Base-by-base conservation (phyloP, 2,329 filamentous ascomycete genomes). In the Diplodia scrobiculata region DNA sequence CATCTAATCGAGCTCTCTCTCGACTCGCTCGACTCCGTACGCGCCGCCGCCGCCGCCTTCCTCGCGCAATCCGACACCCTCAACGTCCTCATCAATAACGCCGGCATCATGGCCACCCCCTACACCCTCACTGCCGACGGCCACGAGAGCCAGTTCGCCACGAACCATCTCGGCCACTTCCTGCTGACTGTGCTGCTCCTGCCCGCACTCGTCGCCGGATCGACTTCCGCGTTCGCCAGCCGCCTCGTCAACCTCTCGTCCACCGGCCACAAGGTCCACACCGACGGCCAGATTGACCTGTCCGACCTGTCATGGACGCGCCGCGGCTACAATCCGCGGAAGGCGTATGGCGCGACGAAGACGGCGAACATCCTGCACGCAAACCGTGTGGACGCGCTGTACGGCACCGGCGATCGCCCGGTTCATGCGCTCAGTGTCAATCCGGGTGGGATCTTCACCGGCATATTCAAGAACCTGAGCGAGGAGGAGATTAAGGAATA, bases 191-290 rank as follows among this genome's bases (percentile, higher is more conserved):
- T 78, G 32, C 72, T 81, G 0, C 73, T 84, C 0, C 69, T 81
- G 11, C 79, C 78, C 1, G 73, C 58, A 2, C 45, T 50, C 21
- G n/a, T 17, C 27, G 41, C 58, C 2, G n/a, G 41, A 3, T 38
- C 77, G 0, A 79, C 75, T 0, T 72, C 78, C 0, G 69, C 72
- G 0, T 82, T 80, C 66, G 71, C 77, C 9, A 83, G 81, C 0
- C 79, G 84, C 4, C 80, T 86, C 1, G 75, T 87, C 55, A 74
- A 72, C 1, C 71, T 86, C 2, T 76, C 81, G 0, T 82, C 80
- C 1, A 69, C 76, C 0, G 82, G 70, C 1, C 84, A 86, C 68
- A 62, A 29, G 25, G 41, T 29, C 10, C 45, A 62, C 11, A 10
- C 27, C 27, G 27, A 34, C 76, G 41, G 14, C 27, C 58, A 50